phyloP scores from a whole-genome alignment of 345 rosid genomes.

The Salix brachista region DNA sequence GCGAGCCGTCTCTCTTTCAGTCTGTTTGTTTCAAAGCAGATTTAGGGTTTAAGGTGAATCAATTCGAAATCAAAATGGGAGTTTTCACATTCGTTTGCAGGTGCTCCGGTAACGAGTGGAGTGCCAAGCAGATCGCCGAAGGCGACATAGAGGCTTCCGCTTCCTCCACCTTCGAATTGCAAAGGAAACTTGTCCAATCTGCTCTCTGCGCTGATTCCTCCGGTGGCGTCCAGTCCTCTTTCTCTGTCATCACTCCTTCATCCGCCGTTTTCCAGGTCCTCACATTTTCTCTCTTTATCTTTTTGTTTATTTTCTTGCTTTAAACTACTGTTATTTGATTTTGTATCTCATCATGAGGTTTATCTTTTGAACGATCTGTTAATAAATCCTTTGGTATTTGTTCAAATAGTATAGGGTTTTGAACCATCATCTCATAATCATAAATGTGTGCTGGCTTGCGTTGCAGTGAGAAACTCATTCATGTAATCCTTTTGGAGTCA shows the following conservation, averaged over 20 bases:
- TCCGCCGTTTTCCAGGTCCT: constrained; percentile 81
- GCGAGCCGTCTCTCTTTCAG: neutral
- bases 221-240: constrained; percentile 78
- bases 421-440: neutral
- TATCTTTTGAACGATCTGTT: neutral
- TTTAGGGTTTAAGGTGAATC: neutral
- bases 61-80: constrained; percentile 8
- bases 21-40: neutral
- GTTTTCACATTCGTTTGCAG: constrained; percentile 67
- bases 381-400: neutral
- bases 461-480: no score
- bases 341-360: neutral
- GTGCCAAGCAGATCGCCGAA: constrained; percentile 60
- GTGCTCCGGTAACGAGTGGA: constrained; percentile 58
- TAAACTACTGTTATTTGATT: no score
- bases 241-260: constrained; percentile 60
- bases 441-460: neutral
- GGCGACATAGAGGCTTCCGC: constrained; percentile 71
- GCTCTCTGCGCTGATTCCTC: constrained; percentile 58
- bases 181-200: constrained; percentile 72
- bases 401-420: neutral
- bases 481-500: no score
- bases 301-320: neutral
- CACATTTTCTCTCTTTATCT: neutral
- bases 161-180: constrained; percentile 56